Base-by-base conservation (phyloP, 2,329 filamentous ascomycete species). In the Monosporascus ibericus region DNA sequence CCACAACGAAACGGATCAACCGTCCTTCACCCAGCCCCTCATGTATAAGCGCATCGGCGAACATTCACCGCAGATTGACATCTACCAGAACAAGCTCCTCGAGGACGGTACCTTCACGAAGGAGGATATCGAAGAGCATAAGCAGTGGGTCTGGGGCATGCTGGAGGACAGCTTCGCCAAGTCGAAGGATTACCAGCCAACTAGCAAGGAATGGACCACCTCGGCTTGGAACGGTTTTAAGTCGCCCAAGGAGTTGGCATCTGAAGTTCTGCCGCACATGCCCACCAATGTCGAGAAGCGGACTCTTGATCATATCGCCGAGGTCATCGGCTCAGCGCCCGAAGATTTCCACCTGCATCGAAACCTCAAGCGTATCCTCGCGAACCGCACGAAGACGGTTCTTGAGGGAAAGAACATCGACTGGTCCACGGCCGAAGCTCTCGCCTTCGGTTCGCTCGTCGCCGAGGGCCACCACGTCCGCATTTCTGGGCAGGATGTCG, bases 141-240 rank as follows among this genome's bases (percentile, higher is more conserved):
- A 95, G 81, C 89, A 95, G 72, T 99, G 94, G 94, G 94, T 97
- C 55, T 99, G 92, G 94, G 89, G 89, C 57, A 97, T 97, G 92
- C 81, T 99, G 53, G 92, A 96, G 68, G 92, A 97, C 72, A 96
- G 91, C 75, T 99, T 97, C 73, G 81, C 90, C 65, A 91, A 92
- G 74, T 96, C 92, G 74, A 97, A 95, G 75, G 92, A 99, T 66
- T 99, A 99, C 75, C 88, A 92, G 72, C 90, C 94, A 46, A 95
- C 89, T 40, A 89, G 92, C 60, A 95, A 96, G 76, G 94, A 99
- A 75, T 99, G 94, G 94, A 85, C 96, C 62, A 97, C 94, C 8
- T 96, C 92, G 49, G 92, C 94, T 52, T 99, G 94, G 94, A 95
- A 99, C 75, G 92, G 92, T 57, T 97, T 99, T 85, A 97, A 97